A percentile compares a stretch with the other conserved stretches of the same genome.
Conservation (phyloP, 2,329 filamentous ascomycete species). For the Cladosporium oxysporum region DNA sequence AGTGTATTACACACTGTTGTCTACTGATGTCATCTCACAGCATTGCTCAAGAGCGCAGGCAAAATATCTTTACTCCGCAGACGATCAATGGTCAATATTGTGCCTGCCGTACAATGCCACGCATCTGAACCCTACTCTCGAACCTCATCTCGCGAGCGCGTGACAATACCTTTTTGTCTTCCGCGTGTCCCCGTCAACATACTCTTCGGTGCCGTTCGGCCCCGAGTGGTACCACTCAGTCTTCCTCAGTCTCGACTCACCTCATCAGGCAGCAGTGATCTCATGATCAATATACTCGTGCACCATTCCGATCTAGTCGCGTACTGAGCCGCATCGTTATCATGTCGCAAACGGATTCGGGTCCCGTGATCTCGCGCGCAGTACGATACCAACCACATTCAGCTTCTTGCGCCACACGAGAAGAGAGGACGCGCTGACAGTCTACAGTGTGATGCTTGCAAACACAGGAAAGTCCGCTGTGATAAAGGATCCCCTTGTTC, state of each 20-base stretch:
- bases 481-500: slow-evolving; percentile 23
- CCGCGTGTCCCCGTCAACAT: not conserved
- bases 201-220: not conserved
- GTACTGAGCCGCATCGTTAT: not conserved
- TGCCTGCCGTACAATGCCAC: too few species aligned
- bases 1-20: not conserved
- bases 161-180: not conserved
- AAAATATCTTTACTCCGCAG: too few species aligned
- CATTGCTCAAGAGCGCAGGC: too few species aligned
- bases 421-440: not conserved
- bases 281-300: not conserved
- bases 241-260: not conserved
- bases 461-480: slow-evolving; percentile 22
- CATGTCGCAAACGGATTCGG: slow-evolving; percentile 4
- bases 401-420: not conserved
- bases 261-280: slow-evolving; percentile 6
- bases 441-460: slow-evolving; percentile 23
- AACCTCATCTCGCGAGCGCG: not conserved
- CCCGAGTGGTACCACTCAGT: not conserved
- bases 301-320: not conserved
- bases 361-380: slow-evolving; percentile 2
- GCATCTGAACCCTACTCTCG: too few species aligned
- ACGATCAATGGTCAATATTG: too few species aligned
- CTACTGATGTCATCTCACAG: not conserved
- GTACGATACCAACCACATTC: not conserved